These are phyloP conservation scores for Populus trichocarpa DNA, from an alignment of 441 rosid species.

Conservation along the genomic window DNA sequence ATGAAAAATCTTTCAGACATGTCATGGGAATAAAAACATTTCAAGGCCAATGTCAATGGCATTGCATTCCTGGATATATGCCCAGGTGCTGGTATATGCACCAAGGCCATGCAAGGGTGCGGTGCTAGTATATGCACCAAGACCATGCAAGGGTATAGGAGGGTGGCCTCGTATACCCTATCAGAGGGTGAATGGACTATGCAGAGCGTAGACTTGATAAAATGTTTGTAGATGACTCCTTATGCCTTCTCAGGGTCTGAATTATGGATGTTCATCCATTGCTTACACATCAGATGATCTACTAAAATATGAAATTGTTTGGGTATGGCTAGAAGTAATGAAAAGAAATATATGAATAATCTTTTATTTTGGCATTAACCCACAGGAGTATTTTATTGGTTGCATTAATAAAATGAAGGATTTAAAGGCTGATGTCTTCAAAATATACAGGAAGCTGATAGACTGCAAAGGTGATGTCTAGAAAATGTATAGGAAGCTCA, in stretches of 20 bases:
- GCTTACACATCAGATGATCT: background rate
- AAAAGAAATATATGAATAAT: background rate
- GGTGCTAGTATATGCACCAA: background rate
- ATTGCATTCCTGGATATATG: background rate
- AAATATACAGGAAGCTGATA: background rate
- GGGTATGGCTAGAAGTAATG: background rate
- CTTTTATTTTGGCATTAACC: background rate
- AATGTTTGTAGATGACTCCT: background rate
- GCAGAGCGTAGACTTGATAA: background rate
- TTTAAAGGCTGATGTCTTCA: background rate
- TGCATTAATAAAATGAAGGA: background rate
- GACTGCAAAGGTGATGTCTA: background rate
- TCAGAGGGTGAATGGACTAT: background rate
- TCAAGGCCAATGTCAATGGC: background rate
- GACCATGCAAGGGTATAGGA: background rate
- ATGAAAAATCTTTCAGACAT: background rate
- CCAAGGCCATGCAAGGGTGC: background rate
- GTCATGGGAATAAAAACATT: conserved; percentile 2
- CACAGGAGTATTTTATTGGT: background rate
- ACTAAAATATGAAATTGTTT: background rate
- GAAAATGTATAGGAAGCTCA: background rate
- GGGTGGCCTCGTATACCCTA: background rate
- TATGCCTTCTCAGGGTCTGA: background rate
- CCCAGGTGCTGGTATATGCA: background rate
- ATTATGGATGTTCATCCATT: background rate